Evolutionary conservation across 2,329 filamentous ascomycete genomes (phyloP).

Genomic region (Zymoseptoria pseudotritici): DNA sequence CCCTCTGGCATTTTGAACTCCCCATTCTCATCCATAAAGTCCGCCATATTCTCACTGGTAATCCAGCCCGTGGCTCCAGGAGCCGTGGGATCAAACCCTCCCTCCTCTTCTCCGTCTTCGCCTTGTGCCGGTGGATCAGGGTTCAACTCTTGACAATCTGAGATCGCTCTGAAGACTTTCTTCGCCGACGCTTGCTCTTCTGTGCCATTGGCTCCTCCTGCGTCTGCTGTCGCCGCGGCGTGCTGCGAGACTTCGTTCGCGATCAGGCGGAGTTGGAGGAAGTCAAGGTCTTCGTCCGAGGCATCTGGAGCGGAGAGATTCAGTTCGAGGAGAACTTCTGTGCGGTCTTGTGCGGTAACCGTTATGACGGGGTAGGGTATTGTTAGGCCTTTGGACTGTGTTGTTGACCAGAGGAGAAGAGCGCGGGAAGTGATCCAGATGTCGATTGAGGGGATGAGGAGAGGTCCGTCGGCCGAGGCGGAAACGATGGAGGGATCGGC

Average conservation of each 20-base stretch:
- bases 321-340: constrained; percentile 59
- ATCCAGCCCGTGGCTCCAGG: constrained; percentile 77
- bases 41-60: constrained; percentile 80
- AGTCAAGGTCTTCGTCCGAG: constrained; percentile 57
- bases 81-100: constrained; percentile 46
- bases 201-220: constrained; percentile 1
- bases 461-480: constrained; percentile 15
- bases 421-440: constrained; percentile 43
- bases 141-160: constrained; percentile 67
- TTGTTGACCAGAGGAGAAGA: constrained; percentile 51
- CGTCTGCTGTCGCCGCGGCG: constrained; percentile 7
- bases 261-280: constrained; percentile 60
- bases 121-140: constrained; percentile 56
- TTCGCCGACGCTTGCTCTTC: constrained; percentile 26
- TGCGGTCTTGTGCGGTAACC: constrained; percentile 64
- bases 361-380: constrained; percentile 69
- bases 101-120: constrained; percentile 42
- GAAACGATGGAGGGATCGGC: not conserved
- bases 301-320: constrained; percentile 52
- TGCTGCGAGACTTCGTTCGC: constrained; percentile 33
- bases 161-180: constrained; percentile 59
- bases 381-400: constrained; percentile 52
- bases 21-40: constrained; percentile 74
- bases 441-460: constrained; percentile 28
- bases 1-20: constrained; percentile 70